Percentiles rank a stretch among this genome's conserved stretches.
Evolutionary conservation across 805 yeast species (phyloP).

Genomic region (Yarrowia phangngaensis): DNA sequence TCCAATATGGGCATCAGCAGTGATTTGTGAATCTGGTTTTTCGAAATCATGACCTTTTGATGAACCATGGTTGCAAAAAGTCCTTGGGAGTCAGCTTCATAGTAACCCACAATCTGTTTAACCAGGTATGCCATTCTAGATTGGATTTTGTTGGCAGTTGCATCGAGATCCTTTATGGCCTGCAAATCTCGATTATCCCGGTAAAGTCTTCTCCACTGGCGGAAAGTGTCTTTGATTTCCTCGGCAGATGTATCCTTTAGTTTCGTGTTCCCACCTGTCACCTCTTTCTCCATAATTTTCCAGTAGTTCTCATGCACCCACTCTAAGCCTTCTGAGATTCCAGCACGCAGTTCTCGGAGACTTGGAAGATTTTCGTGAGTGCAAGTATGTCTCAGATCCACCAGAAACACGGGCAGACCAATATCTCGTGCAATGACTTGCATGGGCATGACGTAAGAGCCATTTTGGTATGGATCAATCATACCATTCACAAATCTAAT

Average conservation of each 20-base stretch:
- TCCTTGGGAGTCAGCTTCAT: background rate
- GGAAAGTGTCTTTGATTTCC: conserved; percentile 6
- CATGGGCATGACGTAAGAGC: conserved; percentile 8
- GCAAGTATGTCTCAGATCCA: conserved; percentile 17
- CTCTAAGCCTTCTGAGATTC: background rate
- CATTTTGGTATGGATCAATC: conserved; percentile 23
- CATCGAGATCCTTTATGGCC: background rate
- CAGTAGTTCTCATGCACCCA: conserved; percentile 4
- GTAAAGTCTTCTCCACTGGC: conserved; percentile 17
- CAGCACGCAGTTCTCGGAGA: background rate
- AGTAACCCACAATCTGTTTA: background rate
- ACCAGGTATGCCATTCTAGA: conserved; percentile 1
- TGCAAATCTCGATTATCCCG: conserved; percentile 1
- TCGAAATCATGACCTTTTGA: background rate
- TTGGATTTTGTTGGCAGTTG: background rate
- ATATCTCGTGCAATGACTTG: conserved; percentile 19
- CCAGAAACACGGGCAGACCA: conserved; percentile 11
- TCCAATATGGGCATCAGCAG: background rate
- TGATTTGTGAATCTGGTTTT: background rate
- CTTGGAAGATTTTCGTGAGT: conserved; percentile 15
- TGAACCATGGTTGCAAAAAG: conserved; percentile 17
- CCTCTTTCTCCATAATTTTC: background rate
- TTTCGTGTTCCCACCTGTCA: background rate
- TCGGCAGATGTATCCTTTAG: background rate
- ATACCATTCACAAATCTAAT: conserved; percentile 22